Evolutionary conservation across 2,329 filamentous ascomycete genomes (phyloP).

Genomic region (Incumbomyces delicatus): DNA sequence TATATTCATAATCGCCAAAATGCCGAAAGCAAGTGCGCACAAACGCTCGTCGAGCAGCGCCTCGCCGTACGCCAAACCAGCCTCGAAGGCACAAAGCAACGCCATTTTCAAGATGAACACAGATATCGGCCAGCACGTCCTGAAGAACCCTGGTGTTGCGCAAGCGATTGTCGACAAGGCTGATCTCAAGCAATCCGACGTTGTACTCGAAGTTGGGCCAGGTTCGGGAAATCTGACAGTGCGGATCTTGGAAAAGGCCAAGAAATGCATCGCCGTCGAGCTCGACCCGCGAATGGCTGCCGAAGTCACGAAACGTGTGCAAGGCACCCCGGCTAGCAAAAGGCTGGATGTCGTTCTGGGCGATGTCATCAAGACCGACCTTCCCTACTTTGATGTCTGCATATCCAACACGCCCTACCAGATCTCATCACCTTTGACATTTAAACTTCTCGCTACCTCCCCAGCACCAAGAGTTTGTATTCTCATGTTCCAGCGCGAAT

Average conservation of each 20-base stretch:
- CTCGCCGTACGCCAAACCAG: conserved; percentile 31
- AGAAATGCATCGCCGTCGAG: conserved; percentile 77
- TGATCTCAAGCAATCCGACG: conserved; percentile 76
- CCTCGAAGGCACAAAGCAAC: conserved; percentile 47
- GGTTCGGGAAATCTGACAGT: conserved; percentile 85
- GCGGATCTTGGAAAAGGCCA: conserved; percentile 76
- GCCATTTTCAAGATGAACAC: conserved; percentile 98
- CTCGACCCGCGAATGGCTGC: conserved; percentile 94
- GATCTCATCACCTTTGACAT: conserved; percentile 85
- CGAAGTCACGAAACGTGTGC: conserved; percentile 86
- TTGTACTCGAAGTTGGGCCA: conserved; percentile 84
- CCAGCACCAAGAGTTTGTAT: conserved; percentile 75
- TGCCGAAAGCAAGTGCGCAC: conserved; percentile 45
- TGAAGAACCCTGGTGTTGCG: conserved; percentile 82
- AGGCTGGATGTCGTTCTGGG: conserved; percentile 80
- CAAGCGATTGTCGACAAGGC: conserved; percentile 79
- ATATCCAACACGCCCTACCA: conserved; percentile 69
- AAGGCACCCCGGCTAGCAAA: conserved; percentile 75
- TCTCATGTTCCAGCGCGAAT: conserved; percentile 96
- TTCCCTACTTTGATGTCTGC: conserved; percentile 72
- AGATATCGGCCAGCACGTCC: conserved; percentile 77
- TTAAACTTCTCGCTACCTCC: conserved; percentile 73
- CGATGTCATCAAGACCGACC: conserved; percentile 82
- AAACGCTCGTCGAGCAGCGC: conserved; percentile 41
- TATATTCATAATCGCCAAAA: conserved; percentile 19